These are phyloP conservation scores for Pyricularia grisea DNA, from an alignment of 2,329 filamentous ascomycete species.

Conservation along the genomic window DNA sequence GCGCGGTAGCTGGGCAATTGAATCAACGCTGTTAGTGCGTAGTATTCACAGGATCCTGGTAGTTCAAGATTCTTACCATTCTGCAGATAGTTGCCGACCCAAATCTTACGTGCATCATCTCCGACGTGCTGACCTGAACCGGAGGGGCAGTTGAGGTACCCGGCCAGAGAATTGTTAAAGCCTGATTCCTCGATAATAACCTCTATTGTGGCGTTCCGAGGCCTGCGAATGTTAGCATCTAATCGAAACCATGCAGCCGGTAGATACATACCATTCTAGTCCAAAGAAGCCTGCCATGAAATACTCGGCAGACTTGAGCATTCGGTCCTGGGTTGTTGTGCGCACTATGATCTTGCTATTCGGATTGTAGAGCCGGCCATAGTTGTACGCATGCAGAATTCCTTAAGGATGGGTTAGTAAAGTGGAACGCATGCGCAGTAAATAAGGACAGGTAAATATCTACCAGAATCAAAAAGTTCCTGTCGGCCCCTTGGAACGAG, in stretches of 20 bases:
- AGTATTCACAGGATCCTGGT: not conserved
- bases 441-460: not conserved
- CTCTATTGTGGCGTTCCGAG: conserved; percentile 62
- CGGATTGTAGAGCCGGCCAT: conserved; percentile 61
- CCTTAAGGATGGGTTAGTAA: conserved; percentile 26
- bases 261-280: conserved; percentile 46
- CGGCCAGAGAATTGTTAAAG: conserved; percentile 65
- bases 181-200: conserved; percentile 54
- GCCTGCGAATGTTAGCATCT: conserved; percentile 26
- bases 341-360: conserved; percentile 63
- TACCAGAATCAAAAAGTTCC: conserved; percentile 59
- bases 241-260: too few relatives aligned
- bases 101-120: conserved; percentile 43
- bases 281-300: conserved; percentile 75
- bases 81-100: conserved; percentile 55
- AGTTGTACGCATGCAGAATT: conserved; percentile 63
- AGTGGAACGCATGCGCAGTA: not conserved
- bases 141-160: conserved; percentile 59
- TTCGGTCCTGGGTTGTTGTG: conserved; percentile 68
- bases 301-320: conserved; percentile 69
- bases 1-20: conserved; percentile 36
- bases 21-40: not conserved
- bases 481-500: conserved; percentile 64
- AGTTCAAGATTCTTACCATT: conserved; percentile 32
- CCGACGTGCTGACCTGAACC: conserved; percentile 40